Base-by-base conservation (phyloP, 2,329 filamentous ascomycete genomes). In the Arthrobotrys sinensis region DNA sequence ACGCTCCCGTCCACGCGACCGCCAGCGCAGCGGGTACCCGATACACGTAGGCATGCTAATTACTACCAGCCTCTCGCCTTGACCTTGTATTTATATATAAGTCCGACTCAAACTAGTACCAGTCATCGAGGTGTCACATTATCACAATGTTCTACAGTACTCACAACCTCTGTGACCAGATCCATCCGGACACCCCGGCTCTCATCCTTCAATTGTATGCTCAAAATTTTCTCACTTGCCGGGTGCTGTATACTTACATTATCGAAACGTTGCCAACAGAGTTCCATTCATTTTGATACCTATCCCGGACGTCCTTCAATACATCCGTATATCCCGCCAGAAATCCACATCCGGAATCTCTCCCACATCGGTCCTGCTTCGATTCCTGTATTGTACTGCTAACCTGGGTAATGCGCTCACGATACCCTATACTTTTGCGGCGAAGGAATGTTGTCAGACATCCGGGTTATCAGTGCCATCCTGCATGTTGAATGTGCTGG, bases 151-250 rank as follows among this genome's bases (percentile, higher is more conserved):
- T 72, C 43, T 72, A 78, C 63, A 78, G 75, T 36, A 66, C 36
- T n/a, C 75, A 78, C 36, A 69, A 68, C 28, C 52, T 78, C 4
- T 78, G 75, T 48, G 75, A 78, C 28, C 75, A 78, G 28, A 68
- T 78, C 28, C 64, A 65, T 4, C 67, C 75, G 36, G 67, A 78
- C 40, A 32, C 21, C 5, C 11, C 60, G 16, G 48, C 40, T 10
- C 63, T 78, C 12, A 28, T 72, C 5, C 12, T 72, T 38, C 75
- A 78, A 62, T 32, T 78, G 75, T 78, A 72, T 19, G 73, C 2
- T 8, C 8, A n/a, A 5, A 28, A 11, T 10, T 38, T 14, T 53
- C 11, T 40, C 14, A 45, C 14, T 36, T 36, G 21, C 21, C 16
- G 24, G 21, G 21, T 34, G 24, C 24, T n/a, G 43, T 21, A n/a